Evolutionary conservation across 345 rosid genomes (phyloP), one percentile per base, ranked within the genome.

Genomic region (Rhizophora mangle): DNA sequence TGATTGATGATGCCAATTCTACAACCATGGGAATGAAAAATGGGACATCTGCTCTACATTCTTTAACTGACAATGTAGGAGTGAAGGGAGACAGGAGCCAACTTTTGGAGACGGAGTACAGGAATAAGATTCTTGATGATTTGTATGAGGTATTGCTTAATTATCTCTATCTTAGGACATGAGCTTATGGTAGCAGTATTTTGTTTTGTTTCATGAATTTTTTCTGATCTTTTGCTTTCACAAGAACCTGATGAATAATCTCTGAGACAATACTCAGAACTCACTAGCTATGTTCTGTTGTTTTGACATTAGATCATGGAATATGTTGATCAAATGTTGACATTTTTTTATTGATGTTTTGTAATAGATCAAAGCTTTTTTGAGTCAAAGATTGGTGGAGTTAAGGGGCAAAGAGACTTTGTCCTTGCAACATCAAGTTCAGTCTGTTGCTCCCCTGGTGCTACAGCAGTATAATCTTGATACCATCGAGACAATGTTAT

Each of bases 91-190:
- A 69, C 68, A 88, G 92, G 75, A 92, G 99, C 81, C 95, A 84
- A 84, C 82, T 95, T 59, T 73, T 90, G 88, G 94, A 85, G 70
- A 88, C 96, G 20, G 97, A 92, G 63, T 95, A 86, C 80, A 80
- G 99, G 74, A 95, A 88, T 69, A 92, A 84, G 80, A 87, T 95
- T 72, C 96, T 95, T 34, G 97, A 95, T 75, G 99, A 95, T 82
- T 80, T 89, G 58, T 84, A 88, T 63, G 96, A 95, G 97, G 99
- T 95, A 82, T n/a, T 49, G 63, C n/a, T 34, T 64, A 15, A 1
- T 34, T 64, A 37, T 16, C 31, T 21, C 46, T 26, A 63, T 63
- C 30, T 39, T 31, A 67, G 22, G 46, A 36, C 53, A 46, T 63
- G 36, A 29, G 47, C 29, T 74, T 27, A 19, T 67, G 8, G 22